These are phyloP conservation scores for Kazachstania bromeliacearum DNA, from an alignment of 805 yeast species.

Conservation along the genomic window DNA sequence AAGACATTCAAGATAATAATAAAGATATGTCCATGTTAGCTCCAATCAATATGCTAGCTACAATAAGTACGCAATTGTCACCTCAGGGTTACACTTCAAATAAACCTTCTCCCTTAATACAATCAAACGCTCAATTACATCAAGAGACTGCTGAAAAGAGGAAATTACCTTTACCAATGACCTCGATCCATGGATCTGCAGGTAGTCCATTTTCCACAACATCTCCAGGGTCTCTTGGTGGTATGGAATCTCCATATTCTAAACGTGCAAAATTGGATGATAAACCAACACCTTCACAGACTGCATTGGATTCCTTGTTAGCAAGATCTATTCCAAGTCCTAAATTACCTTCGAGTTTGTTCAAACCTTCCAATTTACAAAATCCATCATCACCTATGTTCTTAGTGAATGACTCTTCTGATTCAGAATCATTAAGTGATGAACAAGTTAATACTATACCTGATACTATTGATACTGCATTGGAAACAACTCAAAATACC, in stretches of 20 bases:
- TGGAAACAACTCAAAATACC: neutral
- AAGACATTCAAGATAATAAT: no score
- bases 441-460: neutral
- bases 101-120: neutral
- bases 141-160: constrained; percentile 2
- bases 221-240: constrained; percentile 9
- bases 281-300: constrained; percentile 23
- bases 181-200: constrained; percentile 2
- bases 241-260: constrained; percentile 13
- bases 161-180: constrained; percentile 7
- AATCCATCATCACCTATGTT: constrained; percentile 1
- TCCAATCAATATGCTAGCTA: no score
- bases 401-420: neutral
- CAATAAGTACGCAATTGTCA: neutral
- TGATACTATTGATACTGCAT: neutral
- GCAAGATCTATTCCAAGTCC: constrained; percentile 18
- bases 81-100: neutral
- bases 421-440: neutral
- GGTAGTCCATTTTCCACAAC: constrained; percentile 15
- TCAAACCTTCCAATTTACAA: neutral
- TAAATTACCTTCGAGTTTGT: neutral
- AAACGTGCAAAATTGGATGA: constrained; percentile 20
- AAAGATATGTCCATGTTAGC: no score
- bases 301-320: constrained; percentile 26
- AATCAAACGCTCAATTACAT: neutral